Evolutionary conservation across 306 rosid genomes (phyloP), one percentile per base, ranked within the genome.

Genomic region (Morella rubra): DNA sequence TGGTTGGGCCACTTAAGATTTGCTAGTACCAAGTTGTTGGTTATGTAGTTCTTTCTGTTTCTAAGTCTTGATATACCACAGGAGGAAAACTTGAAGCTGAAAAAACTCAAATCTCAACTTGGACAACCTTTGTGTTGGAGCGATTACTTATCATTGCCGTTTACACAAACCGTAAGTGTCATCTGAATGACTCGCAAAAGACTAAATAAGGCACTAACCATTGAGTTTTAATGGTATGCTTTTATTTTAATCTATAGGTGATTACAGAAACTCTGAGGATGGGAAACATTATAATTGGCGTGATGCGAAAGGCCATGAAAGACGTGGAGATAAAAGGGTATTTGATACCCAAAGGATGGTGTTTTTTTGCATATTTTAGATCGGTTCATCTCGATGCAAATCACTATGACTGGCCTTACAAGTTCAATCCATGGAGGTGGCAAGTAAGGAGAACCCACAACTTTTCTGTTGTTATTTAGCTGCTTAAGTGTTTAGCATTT

Each of bases 391-490:
- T 95, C 46, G 97, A 95, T 77, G 92, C 86, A 27, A 86, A 60
- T 72, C 85, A 86, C 81, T 95, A 88, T 74, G 96, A 90, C 47
- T 80, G 82, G 27, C 97, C 99, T 67, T 81, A 90, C 81, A 85
- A 87, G 72, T 95, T 95, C 86, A 90, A 95, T 82, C 99, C 99
- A 81, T 92, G 97, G 99, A 92, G 99, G 82, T 95, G 99, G 99
- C 92, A 95, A 75, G 99, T 95, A 86, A 83, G 92, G 11, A 83
- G 44, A 73, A 7, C 20, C 69, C 60, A 42, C 3, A 71, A 32
- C 55, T 42, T 27, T 51, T 45, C 32, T 32, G 37, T 4, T n/a
- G 27, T 72, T 9, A 32, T 61, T 68, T 60, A 40, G 32, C 73
- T 56, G 69, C 11, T 56, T 5, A 9, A 47, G 53, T 80, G 32